A percentile compares a stretch with the other conserved stretches of the same genome.
Conservation (phyloP, 2,329 filamentous ascomycete species). For the Fusarium globosum region DNA sequence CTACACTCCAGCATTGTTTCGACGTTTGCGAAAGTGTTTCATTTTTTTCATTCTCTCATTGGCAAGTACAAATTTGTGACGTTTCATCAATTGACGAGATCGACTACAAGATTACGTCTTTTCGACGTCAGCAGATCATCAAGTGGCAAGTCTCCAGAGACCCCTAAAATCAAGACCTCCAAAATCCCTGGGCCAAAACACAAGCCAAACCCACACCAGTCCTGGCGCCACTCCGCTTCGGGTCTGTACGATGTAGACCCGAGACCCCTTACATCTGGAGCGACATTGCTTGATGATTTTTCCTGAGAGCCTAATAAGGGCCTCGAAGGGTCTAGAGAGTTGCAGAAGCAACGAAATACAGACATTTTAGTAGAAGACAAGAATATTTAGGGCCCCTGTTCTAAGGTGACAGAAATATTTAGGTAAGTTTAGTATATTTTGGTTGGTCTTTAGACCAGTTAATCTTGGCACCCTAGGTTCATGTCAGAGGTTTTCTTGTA, state of each 20-base stretch:
- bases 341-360: not conserved
- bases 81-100: not conserved
- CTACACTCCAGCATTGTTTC: not conserved
- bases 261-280: constrained; percentile 8
- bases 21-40: not conserved
- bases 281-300: constrained; percentile 7
- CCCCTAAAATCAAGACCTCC: not conserved
- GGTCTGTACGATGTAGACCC: not conserved
- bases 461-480: not conserved
- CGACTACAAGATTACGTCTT: constrained; percentile 18
- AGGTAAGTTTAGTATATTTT: not conserved
- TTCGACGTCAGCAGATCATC: constrained; percentile 31
- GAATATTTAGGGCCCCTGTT: not conserved
- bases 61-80: not conserved
- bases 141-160: constrained; percentile 11
- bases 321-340: constrained; percentile 10
- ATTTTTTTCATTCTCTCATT: not conserved
- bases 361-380: not conserved
- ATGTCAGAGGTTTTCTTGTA: not conserved
- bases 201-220: constrained; percentile 11
- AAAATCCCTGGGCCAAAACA: not conserved
- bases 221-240: constrained; percentile 7
- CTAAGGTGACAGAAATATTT: not conserved
- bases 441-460: not conserved
- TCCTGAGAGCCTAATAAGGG: constrained; percentile 1